A percentile compares a stretch with the other conserved stretches of the same genome.
These are phyloP conservation scores for Neofusicoccum sp. DNA, from an alignment of 2,329 filamentous ascomycete genomes.

Conservation along the genomic window DNA sequence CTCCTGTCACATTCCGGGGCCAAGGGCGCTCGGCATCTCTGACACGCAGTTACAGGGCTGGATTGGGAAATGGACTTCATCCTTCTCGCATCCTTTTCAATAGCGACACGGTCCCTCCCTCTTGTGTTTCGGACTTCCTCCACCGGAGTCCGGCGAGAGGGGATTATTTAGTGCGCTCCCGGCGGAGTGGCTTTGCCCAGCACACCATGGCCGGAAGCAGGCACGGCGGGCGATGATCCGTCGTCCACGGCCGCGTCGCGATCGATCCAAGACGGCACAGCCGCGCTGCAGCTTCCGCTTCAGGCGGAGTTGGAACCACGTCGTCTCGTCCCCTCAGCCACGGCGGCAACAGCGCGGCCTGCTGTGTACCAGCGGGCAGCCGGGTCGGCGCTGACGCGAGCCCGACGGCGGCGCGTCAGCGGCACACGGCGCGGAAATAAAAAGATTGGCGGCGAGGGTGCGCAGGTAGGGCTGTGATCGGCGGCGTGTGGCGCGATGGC, in stretches of 20 bases:
- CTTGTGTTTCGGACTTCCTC: constrained; percentile 15
- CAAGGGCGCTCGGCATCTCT: not conserved
- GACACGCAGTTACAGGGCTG: not conserved
- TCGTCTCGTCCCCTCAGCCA: not conserved
- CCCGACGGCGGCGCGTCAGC: not conserved
- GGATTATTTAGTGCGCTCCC: too few species aligned
- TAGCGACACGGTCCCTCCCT: not conserved
- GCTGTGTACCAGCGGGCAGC: not conserved
- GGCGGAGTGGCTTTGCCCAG: too few species aligned
- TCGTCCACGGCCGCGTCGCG: too few species aligned
- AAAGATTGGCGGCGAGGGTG: not conserved
- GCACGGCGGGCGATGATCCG: too few species aligned
- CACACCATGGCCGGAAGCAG: too few species aligned
- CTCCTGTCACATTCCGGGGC: not conserved
- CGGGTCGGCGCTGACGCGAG: not conserved
- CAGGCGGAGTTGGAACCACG: not conserved
- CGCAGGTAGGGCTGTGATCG: not conserved
- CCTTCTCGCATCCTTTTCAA: not conserved
- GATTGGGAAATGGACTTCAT: constrained; percentile 2
- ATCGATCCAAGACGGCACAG: too few species aligned
- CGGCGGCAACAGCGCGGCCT: not conserved
- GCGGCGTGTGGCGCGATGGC: not conserved
- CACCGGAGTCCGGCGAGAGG: constrained; percentile 10
- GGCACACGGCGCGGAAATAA: not conserved
- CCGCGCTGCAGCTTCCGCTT: not conserved